Evolutionary conservation across 164 flowering plant genomes (phyloP), one percentile per base, ranked within the genome.

Genomic region (Umbellularia californica): DNA sequence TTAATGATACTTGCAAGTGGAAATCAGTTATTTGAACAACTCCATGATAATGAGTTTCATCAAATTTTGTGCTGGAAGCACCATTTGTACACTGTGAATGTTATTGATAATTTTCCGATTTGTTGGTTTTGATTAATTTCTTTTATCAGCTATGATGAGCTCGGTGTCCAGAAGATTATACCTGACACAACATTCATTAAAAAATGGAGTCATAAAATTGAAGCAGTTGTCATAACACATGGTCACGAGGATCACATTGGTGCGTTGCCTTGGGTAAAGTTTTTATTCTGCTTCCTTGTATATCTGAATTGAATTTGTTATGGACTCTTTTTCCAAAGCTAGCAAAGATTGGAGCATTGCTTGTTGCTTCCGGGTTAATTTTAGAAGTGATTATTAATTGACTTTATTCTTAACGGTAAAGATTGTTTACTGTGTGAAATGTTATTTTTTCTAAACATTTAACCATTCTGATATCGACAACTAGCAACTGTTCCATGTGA

Each of bases 211-310:
- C 98, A 93, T 83, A 95, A 95, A 85, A 95, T 95, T 82, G 99
- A 95, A 85, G 99, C 99, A 64, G 94, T 95, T 74, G 78, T 95
- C 64, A 92, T 95, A 73, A 95, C 99, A 17, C 99, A 95, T 87
- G 99, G 99, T 22, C 99, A 95, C 74, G 99, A 95, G 87, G 99
- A 95, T 83, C 99, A 95, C 96, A 95, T 95, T 86, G 99, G 99
- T 90, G 99, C 99, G 82, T 90, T 95, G 93, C 99, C 99, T 82
- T 95, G 99, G 99, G 99, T 95, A 93, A 90, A 87, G 82, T 82
- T 89, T 86, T 86, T 82, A 76, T 82, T 78, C 85, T 70, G 35
- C 81, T 79, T 82, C 84, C 47, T 50, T 68, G 5, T 63, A 50
- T 20, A 27, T 70, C 12, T 65, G 27, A 30, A 25, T 77, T 65